Conservation (phyloP, 2,329 filamentous ascomycete species). For the Alternaria novae-zelandiae region DNA sequence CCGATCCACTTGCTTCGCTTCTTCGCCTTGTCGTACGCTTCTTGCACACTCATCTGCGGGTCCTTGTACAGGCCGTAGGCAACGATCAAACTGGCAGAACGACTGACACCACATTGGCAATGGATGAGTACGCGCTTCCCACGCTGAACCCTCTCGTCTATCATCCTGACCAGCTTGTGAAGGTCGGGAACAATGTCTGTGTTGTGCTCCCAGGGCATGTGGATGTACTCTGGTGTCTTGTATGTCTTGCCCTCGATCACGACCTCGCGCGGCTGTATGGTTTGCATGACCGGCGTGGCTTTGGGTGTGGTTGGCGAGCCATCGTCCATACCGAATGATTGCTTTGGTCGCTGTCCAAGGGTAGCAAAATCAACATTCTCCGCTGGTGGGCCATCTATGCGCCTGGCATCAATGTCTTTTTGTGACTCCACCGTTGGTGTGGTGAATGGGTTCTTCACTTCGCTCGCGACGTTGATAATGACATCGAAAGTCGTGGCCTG, state of each 20-base stretch:
- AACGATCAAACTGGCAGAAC: slow-evolving; percentile 84
- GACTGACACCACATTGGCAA: slow-evolving; percentile 85
- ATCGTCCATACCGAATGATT: slow-evolving; percentile 35
- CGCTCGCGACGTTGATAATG: slow-evolving; percentile 82
- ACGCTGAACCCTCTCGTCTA: slow-evolving; percentile 73
- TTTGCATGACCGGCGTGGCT: slow-evolving; percentile 54
- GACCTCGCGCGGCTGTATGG: slow-evolving; percentile 32
- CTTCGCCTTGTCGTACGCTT: slow-evolving; percentile 82
- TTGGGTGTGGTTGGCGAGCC: slow-evolving; percentile 60
- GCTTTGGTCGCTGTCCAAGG: slow-evolving; percentile 35
- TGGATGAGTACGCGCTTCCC: slow-evolving; percentile 83
- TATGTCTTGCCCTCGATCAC: slow-evolving; percentile 33
- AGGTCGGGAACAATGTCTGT: slow-evolving; percentile 82
- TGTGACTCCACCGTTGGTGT: slow-evolving; percentile 34
- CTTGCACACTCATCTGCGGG: slow-evolving; percentile 77
- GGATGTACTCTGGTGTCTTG: slow-evolving; percentile 77
- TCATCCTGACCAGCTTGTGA: slow-evolving; percentile 75
- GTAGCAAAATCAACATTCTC: slow-evolving; percentile 46
- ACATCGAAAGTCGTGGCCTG: slow-evolving; percentile 81
- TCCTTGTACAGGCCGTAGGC: slow-evolving; percentile 84
- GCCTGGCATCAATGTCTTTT: slow-evolving; percentile 46
- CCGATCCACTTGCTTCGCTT: slow-evolving; percentile 86
- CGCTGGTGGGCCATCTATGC: slow-evolving; percentile 44
- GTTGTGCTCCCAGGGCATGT: slow-evolving; percentile 88
- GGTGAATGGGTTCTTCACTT: slow-evolving; percentile 78